Evolutionary conservation across 306 rosid species (phyloP).

Genomic region (Castanopsis chinensis): DNA sequence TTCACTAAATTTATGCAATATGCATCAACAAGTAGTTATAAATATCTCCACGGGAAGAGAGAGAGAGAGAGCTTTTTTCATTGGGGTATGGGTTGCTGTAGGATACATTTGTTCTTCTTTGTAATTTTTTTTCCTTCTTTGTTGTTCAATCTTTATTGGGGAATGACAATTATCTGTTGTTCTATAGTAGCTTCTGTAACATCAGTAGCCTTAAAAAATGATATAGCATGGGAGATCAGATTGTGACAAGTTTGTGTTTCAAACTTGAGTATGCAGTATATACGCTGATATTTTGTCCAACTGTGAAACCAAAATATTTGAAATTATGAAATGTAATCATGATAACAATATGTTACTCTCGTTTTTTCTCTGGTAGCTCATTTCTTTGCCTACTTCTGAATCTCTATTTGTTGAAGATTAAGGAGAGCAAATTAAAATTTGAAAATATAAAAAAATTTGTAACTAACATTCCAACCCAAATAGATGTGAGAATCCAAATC

Average conservation of each 20-base stretch:
- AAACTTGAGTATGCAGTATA: too few species aligned
- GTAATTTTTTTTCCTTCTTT: background rate
- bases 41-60: background rate
- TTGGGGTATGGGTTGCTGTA: background rate
- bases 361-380: too few species aligned
- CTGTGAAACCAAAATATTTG: background rate
- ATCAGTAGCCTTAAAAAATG: background rate
- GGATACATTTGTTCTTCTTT: background rate
- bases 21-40: background rate
- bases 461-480: too few species aligned
- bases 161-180: background rate
- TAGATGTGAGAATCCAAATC: too few species aligned
- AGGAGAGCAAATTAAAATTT: too few species aligned
- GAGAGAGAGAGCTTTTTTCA: background rate
- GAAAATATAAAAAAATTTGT: too few species aligned
- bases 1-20: background rate
- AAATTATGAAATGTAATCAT: background rate
- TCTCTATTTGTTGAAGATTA: too few species aligned
- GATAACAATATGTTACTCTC: background rate
- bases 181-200: background rate
- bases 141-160: background rate
- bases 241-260: background rate
- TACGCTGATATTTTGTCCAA: background rate
- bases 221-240: background rate
- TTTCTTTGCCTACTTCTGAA: too few species aligned